Conservation (phyloP, 1,284 basidiomycete genomes). For the Sporisorium graminicola region DNA sequence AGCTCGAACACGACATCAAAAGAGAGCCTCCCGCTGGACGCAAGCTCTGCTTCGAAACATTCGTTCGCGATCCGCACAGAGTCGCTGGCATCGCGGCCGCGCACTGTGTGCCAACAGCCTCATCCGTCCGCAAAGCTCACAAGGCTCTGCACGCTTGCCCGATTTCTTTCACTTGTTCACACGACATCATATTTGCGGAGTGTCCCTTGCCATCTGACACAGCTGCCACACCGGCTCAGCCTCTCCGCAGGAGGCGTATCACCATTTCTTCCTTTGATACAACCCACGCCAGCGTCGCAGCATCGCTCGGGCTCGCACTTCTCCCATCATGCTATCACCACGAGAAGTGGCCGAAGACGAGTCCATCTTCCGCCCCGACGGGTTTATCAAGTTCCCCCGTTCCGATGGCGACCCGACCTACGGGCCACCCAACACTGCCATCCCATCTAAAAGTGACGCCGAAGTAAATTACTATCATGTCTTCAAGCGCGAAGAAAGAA, state of each 20-base stretch:
- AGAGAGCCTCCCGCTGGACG: neutral
- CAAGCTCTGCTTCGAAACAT: neutral
- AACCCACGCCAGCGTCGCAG: neutral
- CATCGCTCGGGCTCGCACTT: neutral
- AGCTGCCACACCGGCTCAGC: neutral
- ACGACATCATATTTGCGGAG: neutral
- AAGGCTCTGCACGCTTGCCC: neutral
- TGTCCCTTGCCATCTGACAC: neutral
- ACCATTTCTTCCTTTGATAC: neutral
- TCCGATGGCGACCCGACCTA: constrained; percentile 56
- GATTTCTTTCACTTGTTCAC: neutral
- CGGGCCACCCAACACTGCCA: constrained; percentile 39
- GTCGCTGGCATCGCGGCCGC: neutral
- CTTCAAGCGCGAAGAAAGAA: constrained; percentile 39
- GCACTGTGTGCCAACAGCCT: neutral
- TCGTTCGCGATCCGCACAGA: neutral
- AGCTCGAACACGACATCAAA: neutral
- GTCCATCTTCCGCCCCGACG: constrained; percentile 52
- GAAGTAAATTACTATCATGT: constrained; percentile 58
- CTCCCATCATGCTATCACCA: constrained; percentile 19
- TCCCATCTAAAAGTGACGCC: constrained; percentile 33
- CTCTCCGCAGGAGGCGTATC: neutral
- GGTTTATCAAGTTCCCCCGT: constrained; percentile 52
- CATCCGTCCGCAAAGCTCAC: neutral
- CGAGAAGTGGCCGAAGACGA: constrained; percentile 44